Evolutionary conservation across 305 asterid species (phyloP), one percentile per base, ranked within the genome.

Genomic region (Fraxinus platypoda): DNA sequence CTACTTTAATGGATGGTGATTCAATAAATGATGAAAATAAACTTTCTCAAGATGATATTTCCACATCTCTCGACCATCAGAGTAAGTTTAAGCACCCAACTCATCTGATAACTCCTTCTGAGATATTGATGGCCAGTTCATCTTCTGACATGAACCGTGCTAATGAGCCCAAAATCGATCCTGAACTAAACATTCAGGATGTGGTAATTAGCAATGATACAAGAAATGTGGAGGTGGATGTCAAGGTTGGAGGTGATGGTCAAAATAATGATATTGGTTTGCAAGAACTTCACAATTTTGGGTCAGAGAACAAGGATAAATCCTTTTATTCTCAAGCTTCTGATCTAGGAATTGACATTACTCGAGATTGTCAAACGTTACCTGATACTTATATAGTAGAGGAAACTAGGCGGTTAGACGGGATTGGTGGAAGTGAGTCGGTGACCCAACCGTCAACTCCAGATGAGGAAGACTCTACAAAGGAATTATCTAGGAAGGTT

Each of bases 61-160:
- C 97, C 76, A 74, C 88, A n/a, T 83, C 90, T 78, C 90, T 86
- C 78, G 91, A 83, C 72, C 88, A 89, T 83, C 90, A 83, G 28
- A 82, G 89, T 59, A 92, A 92, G 88, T 93, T 91, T 88, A 92
- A 90, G 91, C 97, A 91, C 88, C 98, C 98, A 43, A 95, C 98
- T 80, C 98, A 95, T 88, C 86, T 95, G 86, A 95, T 95, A 54
- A 95, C 98, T 82, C 97, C 98, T 87, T 86, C 97, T 33, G 98
- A 95, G 89, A 89, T 94, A 87, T 88, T 92, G 90, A 93, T 90
- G 97, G 91, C 93, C 81, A 90, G 71, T 78, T 87, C 98, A 46
- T 83, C 97, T 75, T 88, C 97, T 15, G 97, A 93, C 74, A 86
- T 88, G 84, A 91, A 70, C 86, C 88, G 89, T 79, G 78, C 86